phyloP scores from a whole-genome alignment of 306 rosid genomes.

The Carpinus fangiana region DNA sequence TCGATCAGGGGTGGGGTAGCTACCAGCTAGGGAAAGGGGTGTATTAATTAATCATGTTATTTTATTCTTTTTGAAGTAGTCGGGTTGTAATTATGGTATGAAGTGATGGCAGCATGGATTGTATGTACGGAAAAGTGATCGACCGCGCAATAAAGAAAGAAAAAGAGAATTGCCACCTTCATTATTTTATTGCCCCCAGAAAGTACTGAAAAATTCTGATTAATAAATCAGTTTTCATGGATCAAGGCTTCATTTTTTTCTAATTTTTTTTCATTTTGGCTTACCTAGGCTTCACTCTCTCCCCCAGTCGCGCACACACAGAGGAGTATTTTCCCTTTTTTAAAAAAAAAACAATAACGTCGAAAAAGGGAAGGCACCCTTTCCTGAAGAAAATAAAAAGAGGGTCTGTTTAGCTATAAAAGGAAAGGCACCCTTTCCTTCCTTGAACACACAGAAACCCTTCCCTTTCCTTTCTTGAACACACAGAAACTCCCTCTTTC shows the following conservation, averaged over 20 bases:
- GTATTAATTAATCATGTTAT: too few species aligned
- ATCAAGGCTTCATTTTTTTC: background rate
- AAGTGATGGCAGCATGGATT: conserved; percentile 1
- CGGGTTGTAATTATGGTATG: background rate
- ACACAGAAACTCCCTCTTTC: background rate
- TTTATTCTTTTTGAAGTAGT: background rate
- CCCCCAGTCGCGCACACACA: background rate
- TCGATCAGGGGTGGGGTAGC: too few species aligned
- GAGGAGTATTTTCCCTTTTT: background rate
- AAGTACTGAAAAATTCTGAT: background rate
- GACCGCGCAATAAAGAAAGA: background rate
- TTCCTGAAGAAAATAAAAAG: background rate
- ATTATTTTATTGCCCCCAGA: background rate
- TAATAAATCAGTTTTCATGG: background rate
- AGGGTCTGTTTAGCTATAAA: conserved; percentile 25
- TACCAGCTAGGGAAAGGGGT: too few species aligned
- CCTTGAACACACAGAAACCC: too few species aligned
- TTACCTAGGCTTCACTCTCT: background rate
- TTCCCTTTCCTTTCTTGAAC: too few species aligned
- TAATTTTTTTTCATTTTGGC: background rate
- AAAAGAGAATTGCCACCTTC: background rate
- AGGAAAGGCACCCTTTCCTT: conserved; percentile 28
- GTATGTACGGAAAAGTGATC: conserved; percentile 23
- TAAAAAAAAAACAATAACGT: background rate
- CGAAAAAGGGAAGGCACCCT: too few species aligned